Evolutionary conservation across 176 grass and related monocot species (phyloP).

Genomic region (Bonia amplexicaulis): DNA sequence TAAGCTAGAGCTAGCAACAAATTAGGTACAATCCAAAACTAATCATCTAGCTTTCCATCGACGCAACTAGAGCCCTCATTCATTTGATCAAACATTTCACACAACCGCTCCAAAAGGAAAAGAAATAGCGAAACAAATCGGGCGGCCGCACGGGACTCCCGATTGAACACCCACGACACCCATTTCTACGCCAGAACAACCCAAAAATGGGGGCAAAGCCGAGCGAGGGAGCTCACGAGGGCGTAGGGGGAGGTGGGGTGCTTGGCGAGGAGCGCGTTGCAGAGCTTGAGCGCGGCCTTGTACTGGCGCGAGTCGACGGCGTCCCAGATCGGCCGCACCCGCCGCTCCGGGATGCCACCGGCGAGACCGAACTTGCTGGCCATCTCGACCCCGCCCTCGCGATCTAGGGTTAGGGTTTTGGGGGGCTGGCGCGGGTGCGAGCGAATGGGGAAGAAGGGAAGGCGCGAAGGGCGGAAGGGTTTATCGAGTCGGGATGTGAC

Average conservation of each 20-base stretch:
- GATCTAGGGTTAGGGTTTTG: constrained; percentile 52
- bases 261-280: constrained; percentile 60
- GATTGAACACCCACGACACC: neutral
- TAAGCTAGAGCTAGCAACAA: neutral
- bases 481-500: constrained; percentile 41
- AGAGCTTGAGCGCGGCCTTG: constrained; percentile 80
- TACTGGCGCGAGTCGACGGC: constrained; percentile 92
- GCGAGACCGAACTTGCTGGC: constrained; percentile 82
- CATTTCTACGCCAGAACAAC: constrained; percentile 6
- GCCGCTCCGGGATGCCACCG: constrained; percentile 84
- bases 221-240: constrained; percentile 51
- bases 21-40: neutral
- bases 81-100: constrained; percentile 7
- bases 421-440: neutral
- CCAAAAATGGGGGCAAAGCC: neutral
- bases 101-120: neutral
- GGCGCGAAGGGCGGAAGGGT: constrained; percentile 38
- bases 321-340: constrained; percentile 94
- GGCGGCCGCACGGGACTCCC: neutral
- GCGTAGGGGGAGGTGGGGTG: constrained; percentile 78
- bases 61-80: neutral
- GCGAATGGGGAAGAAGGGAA: neutral
- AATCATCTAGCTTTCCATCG: neutral
- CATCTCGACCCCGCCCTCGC: constrained; percentile 33
- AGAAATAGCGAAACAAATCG: neutral